Conservation (phyloP, 495 filamentous ascomycete species). For the Geopyxis carbonaria region DNA sequence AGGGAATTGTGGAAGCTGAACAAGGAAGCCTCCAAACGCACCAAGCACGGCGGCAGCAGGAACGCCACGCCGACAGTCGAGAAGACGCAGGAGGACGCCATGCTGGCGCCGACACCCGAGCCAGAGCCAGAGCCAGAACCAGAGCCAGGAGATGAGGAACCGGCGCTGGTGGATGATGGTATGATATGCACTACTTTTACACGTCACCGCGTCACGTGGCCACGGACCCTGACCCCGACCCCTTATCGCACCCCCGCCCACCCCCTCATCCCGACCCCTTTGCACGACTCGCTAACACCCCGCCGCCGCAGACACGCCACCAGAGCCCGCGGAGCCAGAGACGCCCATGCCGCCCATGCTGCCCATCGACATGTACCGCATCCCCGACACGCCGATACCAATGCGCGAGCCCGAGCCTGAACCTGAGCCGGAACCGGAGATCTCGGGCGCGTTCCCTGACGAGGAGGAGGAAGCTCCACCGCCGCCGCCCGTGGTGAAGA, state of each 20-base stretch:
- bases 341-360: too few species aligned
- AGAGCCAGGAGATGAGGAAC: too few species aligned
- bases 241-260: not conserved
- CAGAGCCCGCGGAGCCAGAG: too few species aligned
- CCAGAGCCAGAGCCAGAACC: constrained; percentile 2
- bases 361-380: constrained; percentile 20
- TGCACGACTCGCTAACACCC: constrained; percentile 19
- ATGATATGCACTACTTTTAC: too few species aligned
- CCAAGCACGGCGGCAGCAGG: constrained; percentile 6
- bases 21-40: constrained; percentile 18
- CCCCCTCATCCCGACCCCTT: constrained; percentile 15
- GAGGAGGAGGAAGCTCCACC: not conserved
- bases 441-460: not conserved
- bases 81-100: constrained; percentile 11
- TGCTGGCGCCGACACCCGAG: constrained; percentile 4
- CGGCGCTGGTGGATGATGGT: too few species aligned
- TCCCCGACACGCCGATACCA: constrained; percentile 16
- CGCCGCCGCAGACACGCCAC: too few species aligned
- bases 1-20: constrained; percentile 23
- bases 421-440: constrained; percentile 2
- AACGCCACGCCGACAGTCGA: constrained; percentile 8
- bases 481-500: not conserved
- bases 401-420: constrained; percentile 6
- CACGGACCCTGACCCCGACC: not conserved
- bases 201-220: not conserved